Evolutionary conservation across 345 rosid genomes (phyloP).

Genomic region (Cardamine chenopodiifolia): DNA sequence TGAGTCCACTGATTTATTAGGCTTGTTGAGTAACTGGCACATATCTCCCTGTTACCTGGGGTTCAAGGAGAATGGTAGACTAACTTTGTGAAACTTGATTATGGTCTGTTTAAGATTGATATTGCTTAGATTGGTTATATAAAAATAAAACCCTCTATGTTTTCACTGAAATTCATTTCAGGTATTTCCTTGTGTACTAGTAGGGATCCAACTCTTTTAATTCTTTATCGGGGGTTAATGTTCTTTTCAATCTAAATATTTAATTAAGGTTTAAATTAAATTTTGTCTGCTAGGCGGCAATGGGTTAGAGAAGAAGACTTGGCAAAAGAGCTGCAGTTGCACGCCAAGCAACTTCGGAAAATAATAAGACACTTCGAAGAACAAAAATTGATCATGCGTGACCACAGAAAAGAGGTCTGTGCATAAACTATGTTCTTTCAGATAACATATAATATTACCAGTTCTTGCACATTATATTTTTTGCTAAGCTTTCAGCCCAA

Average conservation of each 20-base stretch:
- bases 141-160: background rate
- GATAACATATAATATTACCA: background rate
- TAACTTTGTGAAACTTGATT: conserved; percentile 19
- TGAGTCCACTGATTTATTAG: background rate
- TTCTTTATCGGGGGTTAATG: background rate
- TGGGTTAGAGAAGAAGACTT: conserved; percentile 98
- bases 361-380: conserved; percentile 73
- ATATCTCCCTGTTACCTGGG: background rate
- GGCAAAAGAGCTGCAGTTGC: conserved; percentile 81
- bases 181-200: background rate
- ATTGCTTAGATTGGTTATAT: conserved; percentile 8
- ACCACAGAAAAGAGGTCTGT: conserved; percentile 82
- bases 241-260: background rate
- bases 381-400: conserved; percentile 74
- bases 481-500: background rate
- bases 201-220: background rate
- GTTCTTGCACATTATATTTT: background rate
- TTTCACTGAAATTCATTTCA: background rate
- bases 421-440: conserved; percentile 16
- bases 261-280: background rate
- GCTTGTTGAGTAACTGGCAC: conserved; percentile 3
- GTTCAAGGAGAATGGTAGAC: background rate
- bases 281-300: conserved; percentile 57
- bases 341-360: conserved; percentile 80
- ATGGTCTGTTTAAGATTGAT: background rate